Percentiles rank a stretch among this genome's conserved stretches.
Evolutionary conservation across 176 grass and related monocot species (phyloP).

Genomic region (Triticum dicoccoides): DNA sequence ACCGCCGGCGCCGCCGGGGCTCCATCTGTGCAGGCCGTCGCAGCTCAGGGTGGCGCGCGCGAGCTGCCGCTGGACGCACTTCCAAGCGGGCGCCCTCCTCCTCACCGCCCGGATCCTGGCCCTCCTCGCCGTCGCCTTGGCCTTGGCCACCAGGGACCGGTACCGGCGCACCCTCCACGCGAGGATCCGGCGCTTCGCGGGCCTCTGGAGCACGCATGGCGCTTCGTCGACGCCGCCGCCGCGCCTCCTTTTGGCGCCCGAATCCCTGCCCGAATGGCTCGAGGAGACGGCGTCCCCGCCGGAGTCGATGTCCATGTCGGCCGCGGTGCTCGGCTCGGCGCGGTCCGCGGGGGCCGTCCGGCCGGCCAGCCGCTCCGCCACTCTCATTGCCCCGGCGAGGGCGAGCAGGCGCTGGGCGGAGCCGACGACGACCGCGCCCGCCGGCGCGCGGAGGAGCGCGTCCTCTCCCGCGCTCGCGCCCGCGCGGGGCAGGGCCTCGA

Average conservation of each 20-base stretch:
- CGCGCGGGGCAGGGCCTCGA: not conserved
- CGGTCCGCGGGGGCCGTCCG: not conserved
- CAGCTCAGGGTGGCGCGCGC: not conserved
- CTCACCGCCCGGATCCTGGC: not conserved
- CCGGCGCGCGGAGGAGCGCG: not conserved
- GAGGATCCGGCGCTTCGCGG: not conserved
- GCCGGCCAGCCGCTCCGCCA: not conserved
- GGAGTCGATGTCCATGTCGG: constrained; percentile 18
- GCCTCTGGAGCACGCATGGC: not conserved
- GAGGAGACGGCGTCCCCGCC: not conserved
- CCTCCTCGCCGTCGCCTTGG: not conserved
- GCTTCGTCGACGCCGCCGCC: not conserved
- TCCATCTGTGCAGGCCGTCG: constrained; percentile 18
- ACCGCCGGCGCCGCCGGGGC: not conserved
- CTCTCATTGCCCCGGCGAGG: not conserved
- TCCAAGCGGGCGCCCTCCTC: not conserved
- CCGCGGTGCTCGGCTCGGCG: not conserved
- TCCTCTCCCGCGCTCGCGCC: not conserved
- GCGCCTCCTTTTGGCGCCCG: not conserved
- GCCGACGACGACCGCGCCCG: not conserved
- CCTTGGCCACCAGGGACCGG: not conserved
- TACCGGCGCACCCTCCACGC: not conserved
- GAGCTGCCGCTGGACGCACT: not conserved
- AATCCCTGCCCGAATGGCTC: not conserved
- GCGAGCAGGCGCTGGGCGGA: not conserved